Evolutionary conservation across 805 yeast genomes (phyloP), one percentile per base, ranked within the genome.

Genomic region (Wilhelminamyces savonicus): DNA sequence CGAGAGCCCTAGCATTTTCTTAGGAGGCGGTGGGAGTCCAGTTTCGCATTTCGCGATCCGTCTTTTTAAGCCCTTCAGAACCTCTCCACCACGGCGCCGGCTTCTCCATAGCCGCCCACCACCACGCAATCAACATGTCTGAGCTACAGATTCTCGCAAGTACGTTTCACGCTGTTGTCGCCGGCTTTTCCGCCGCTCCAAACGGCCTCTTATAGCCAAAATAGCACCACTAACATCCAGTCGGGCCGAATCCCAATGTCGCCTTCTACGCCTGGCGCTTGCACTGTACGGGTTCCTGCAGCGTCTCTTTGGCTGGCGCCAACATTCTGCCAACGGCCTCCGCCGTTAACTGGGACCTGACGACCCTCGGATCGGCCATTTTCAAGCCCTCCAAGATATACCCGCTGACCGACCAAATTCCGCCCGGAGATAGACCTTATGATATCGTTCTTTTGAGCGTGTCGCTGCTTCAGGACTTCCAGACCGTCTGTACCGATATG

Each of bases 221-320:
- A 17, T 7, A 17, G 8, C 6, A 17, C 8, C 6, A 17, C 19
- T 41, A 43, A 41, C 44, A 12, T 5, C n/a, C 59, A 39, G 71
- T 73, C 38, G 84, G 84, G 18, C 49, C 63, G 7, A 74, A 71
- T 49, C 77, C 83, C 19, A 73, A 75, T 48, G 48, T 76, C 28
- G 62, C 72, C 19, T 76, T 73, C 51, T 78, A 78, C 50, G 68
- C 70, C 12, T 75, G 79, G 79, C 60, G 78, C 29, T 46, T 76
- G 21, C 69, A 62, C 29, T 58, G 62, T 28, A 66, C 80, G 1
- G 56, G 57, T 11, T 35, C 53, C 6, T 48, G 59, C 31, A 44
- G 49, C 12, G 54, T 60, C 23, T 41, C 76, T 10, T 39, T 67
- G 13, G 64, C 75, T 20, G 58, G 60, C 37, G 47, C 59, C 4